Conservation (phyloP, 129 eudicot genomes). For the Smallanthus sonchifolius region DNA sequence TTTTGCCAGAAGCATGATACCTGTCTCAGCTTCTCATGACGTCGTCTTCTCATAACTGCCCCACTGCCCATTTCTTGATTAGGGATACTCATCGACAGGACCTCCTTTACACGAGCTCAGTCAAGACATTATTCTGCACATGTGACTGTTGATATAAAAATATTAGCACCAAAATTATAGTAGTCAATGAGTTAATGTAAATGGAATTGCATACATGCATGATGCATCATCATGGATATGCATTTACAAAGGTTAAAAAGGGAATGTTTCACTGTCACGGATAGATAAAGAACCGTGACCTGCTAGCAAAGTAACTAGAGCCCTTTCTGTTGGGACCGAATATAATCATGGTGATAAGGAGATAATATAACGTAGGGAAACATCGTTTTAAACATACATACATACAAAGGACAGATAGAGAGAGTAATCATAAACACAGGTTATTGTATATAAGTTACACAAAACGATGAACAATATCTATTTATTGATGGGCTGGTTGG, state of each 20-base stretch:
- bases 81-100: constrained; percentile 22
- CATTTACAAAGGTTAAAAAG: not conserved
- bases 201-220: constrained; percentile 4
- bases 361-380: constrained; percentile 10
- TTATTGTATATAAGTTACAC: constrained; percentile 11
- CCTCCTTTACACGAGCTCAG: constrained; percentile 11
- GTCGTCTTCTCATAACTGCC: constrained; percentile 14
- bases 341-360: not conserved
- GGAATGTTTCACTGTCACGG: not conserved
- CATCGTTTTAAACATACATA: not conserved
- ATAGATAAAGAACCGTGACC: too few relatives aligned
- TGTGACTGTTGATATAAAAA: not conserved
- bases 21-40: constrained; percentile 30
- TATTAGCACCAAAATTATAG: not conserved
- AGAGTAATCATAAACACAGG: constrained; percentile 6
- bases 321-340: too few relatives aligned
- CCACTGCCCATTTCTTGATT: constrained; percentile 31
- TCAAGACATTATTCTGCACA: constrained; percentile 25
- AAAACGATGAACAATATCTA: constrained; percentile 5
- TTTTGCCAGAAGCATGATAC: constrained; percentile 38
- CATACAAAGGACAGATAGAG: constrained; percentile 2
- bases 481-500: constrained; percentile 1
- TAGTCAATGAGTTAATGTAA: not conserved
- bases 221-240: not conserved
- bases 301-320: too few relatives aligned